Conservation (phyloP, 148 eudicot species). For the Nyssa sinensis region DNA sequence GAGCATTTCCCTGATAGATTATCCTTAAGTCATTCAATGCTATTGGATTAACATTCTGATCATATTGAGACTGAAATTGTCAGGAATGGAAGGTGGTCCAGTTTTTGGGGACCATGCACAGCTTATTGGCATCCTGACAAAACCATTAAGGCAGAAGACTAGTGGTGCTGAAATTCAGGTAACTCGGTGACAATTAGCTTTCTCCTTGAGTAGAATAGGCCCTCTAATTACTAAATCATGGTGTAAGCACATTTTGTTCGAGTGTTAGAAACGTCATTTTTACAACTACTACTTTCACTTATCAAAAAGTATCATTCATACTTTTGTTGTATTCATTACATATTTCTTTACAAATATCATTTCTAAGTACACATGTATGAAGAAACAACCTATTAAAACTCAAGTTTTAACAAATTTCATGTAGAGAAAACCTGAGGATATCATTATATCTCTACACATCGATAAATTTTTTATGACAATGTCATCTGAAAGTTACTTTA, state of each 20-base stretch:
- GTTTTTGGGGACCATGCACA: slow-evolving; percentile 63
- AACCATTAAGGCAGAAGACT: slow-evolving; percentile 75
- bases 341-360: no score
- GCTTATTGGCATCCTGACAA: slow-evolving; percentile 69
- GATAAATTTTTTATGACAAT: no score
- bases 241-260: background rate
- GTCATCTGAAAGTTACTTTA: no score
- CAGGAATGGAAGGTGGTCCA: slow-evolving; percentile 98
- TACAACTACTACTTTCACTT: background rate
- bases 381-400: background rate
- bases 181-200: background rate
- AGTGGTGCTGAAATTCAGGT: slow-evolving; percentile 98
- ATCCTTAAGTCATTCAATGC: slow-evolving; percentile 8
- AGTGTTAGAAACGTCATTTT: slow-evolving; percentile 2
- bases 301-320: background rate
- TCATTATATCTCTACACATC: no score
- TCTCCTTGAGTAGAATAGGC: background rate
- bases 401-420: background rate
- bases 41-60: slow-evolving; percentile 9
- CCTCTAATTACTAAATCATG: background rate
- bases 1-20: slow-evolving; percentile 11
- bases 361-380: no score
- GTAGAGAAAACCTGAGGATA: background rate
- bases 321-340: no score
- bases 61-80: slow-evolving; percentile 14